These are phyloP conservation scores for Dinochytrium kinnereticum DNA, from an alignment of 371 early-diverging fungal genomes.

Conservation along the genomic window DNA sequence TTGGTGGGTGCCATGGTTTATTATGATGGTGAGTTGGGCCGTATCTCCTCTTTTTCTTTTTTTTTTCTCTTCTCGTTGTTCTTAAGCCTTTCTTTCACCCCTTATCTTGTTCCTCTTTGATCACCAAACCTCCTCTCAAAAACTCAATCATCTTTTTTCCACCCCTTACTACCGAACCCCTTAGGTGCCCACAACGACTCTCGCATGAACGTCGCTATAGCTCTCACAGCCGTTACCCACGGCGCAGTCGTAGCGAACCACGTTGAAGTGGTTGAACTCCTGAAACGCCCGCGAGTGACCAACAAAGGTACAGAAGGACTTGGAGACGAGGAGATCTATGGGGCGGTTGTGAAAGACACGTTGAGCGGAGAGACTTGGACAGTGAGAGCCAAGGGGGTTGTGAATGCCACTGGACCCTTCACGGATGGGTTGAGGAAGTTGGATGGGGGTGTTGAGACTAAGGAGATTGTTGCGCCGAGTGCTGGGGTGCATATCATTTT, in stretches of 20 bases:
- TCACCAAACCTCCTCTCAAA: background rate
- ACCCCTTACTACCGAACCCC: background rate
- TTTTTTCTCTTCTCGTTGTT: too few relatives aligned
- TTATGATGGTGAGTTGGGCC: slow-evolving; percentile 99
- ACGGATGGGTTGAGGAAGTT: slow-evolving; percentile 87
- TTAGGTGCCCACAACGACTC: slow-evolving; percentile 97
- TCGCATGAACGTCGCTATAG: slow-evolving; percentile 96
- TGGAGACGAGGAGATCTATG: slow-evolving; percentile 64
- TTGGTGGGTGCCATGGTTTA: slow-evolving; percentile 97
- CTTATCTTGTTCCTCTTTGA: slow-evolving; percentile 4
- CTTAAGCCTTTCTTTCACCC: too few relatives aligned
- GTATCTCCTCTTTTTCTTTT: too few relatives aligned
- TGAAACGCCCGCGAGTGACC: slow-evolving; percentile 61
- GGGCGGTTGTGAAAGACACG: slow-evolving; percentile 84
- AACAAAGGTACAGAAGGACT: slow-evolving; percentile 36
- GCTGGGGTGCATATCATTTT: slow-evolving; percentile 98
- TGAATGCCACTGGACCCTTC: slow-evolving; percentile 91
- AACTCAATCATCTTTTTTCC: background rate
- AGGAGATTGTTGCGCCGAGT: slow-evolving; percentile 92
- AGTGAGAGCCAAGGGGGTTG: slow-evolving; percentile 87
- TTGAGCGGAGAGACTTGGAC: slow-evolving; percentile 89
- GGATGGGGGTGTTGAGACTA: slow-evolving; percentile 70
- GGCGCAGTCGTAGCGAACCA: slow-evolving; percentile 98
- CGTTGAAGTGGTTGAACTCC: slow-evolving; percentile 83
- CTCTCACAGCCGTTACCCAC: slow-evolving; percentile 90